These are phyloP conservation scores for Fagus sylvatica DNA, from an alignment of 306 rosid species.

Conservation along the genomic window DNA sequence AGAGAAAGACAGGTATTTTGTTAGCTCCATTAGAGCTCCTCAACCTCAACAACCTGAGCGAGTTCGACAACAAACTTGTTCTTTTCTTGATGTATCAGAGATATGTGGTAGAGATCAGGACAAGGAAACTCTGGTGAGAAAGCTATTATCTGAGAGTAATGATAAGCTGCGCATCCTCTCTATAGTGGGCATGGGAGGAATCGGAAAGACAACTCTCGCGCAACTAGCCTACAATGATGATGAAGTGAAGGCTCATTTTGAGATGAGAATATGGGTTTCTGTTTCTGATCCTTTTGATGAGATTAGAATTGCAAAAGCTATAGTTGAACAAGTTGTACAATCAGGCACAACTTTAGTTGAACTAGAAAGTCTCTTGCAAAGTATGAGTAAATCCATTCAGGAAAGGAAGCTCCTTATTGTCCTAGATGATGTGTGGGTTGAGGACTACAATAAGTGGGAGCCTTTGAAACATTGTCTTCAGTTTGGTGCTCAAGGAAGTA, in stretches of 20 bases:
- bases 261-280: conserved; percentile 16
- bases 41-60: background rate
- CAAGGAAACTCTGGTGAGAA: background rate
- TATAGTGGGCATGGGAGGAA: conserved; percentile 10
- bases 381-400: background rate
- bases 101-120: background rate
- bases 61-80: background rate
- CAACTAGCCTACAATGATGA: conserved; percentile 2
- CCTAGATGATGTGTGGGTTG: background rate
- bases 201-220: conserved; percentile 10
- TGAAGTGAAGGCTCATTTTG: conserved; percentile 6
- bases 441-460: background rate
- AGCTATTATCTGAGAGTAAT: background rate
- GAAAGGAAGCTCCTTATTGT: conserved; percentile 16
- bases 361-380: background rate
- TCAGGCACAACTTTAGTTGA: background rate
- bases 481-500: background rate
- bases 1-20: background rate
- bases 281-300: conserved; percentile 1
- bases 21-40: background rate
- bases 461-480: background rate
- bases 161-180: background rate
- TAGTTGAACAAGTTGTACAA: background rate
- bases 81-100: background rate
- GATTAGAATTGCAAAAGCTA: background rate